These are phyloP conservation scores for Crithidia sp. DNA, from an alignment of 208 protist genomes.

Conservation along the genomic window DNA sequence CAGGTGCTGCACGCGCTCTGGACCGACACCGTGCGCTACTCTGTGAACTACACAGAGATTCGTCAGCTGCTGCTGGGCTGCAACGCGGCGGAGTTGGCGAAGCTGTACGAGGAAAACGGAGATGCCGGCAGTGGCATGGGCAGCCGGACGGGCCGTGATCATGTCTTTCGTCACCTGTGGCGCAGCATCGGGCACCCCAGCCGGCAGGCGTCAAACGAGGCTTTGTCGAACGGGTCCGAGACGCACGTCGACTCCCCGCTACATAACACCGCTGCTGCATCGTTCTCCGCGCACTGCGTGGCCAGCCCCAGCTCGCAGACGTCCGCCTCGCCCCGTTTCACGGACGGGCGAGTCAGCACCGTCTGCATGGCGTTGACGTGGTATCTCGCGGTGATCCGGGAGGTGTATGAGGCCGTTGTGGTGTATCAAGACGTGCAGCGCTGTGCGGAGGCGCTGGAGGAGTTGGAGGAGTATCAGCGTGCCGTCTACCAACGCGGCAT, in stretches of 20 bases:
- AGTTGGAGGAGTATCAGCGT: constrained; percentile 43
- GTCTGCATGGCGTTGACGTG: constrained; percentile 63
- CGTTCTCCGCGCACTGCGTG: constrained; percentile 14
- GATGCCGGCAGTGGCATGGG: not conserved
- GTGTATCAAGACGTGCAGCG: constrained; percentile 50
- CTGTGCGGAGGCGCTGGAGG: constrained; percentile 49
- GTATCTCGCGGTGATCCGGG: constrained; percentile 54
- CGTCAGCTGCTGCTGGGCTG: constrained; percentile 40
- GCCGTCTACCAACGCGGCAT: constrained; percentile 45
- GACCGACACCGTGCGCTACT: constrained; percentile 54
- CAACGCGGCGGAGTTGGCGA: constrained; percentile 24
- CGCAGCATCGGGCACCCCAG: constrained; percentile 5
- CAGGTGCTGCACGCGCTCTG: constrained; percentile 37
- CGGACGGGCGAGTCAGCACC: constrained; percentile 26
- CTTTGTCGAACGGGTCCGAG: not conserved
- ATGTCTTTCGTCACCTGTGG: constrained; percentile 8
- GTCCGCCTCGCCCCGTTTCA: constrained; percentile 33
- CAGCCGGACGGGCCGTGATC: constrained; percentile 7
- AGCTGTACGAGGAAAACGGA: constrained; percentile 19
- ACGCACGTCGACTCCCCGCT: constrained; percentile 10
- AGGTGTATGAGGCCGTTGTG: constrained; percentile 51
- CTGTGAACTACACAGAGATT: constrained; percentile 43
- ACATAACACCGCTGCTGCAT: constrained; percentile 7
- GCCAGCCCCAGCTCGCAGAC: constrained; percentile 16
- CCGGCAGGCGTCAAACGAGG: constrained; percentile 14